These are phyloP conservation scores for Metschnikowia reukaufii DNA, from an alignment of 805 yeast genomes.

Conservation along the genomic window DNA sequence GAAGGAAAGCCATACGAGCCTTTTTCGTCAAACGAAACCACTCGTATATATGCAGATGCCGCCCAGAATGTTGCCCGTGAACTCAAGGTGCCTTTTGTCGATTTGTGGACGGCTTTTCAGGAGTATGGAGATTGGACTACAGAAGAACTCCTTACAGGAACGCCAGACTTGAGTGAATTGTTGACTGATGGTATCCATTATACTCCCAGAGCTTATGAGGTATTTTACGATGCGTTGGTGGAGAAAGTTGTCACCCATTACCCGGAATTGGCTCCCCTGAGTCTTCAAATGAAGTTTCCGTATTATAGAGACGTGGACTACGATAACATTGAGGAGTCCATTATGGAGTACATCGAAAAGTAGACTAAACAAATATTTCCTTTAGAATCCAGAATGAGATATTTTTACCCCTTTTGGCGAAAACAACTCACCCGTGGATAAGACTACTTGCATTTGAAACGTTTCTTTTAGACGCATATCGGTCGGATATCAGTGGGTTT, in stretches of 20 bases:
- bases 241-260: conserved; percentile 38
- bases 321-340: conserved; percentile 7
- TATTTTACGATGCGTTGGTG: conserved; percentile 47
- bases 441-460: too few relatives aligned
- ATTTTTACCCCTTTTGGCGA: too few relatives aligned
- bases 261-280: conserved; percentile 50
- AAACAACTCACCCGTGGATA: too few relatives aligned
- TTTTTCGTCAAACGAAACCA: conserved; percentile 40
- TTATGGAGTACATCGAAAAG: conserved; percentile 8
- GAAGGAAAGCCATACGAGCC: conserved; percentile 21
- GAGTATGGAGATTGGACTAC: conserved; percentile 32
- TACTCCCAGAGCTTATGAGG: conserved; percentile 51
- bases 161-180: conserved; percentile 19
- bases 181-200: conserved; percentile 60
- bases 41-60: conserved; percentile 52
- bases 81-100: conserved; percentile 56
- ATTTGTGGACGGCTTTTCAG: conserved; percentile 49
- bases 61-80: conserved; percentile 46
- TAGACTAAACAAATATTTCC: too few relatives aligned
- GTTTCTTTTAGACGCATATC: too few relatives aligned
- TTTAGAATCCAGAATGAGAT: too few relatives aligned
- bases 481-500: too few relatives aligned
- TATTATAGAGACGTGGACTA: conserved; percentile 37
- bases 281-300: conserved; percentile 37
- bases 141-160: conserved; percentile 35